Percentiles rank a stretch among this genome's conserved stretches.
Conservation (phyloP, 129 eudicot species). For the Artemisia tridentata region DNA sequence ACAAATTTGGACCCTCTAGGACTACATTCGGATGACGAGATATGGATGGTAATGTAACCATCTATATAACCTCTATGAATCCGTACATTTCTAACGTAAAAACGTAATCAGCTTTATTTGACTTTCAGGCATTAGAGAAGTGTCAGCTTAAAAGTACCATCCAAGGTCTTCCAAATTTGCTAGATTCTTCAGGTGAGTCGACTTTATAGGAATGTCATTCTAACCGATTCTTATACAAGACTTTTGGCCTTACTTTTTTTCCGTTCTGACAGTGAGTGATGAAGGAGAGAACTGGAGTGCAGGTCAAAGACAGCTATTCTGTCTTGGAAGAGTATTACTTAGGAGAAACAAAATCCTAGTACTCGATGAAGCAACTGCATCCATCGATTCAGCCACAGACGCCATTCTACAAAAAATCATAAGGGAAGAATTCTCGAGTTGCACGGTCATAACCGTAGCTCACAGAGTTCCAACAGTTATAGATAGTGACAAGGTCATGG, state of each 20-base stretch:
- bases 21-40: constrained; percentile 24
- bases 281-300: constrained; percentile 87
- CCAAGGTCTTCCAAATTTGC: constrained; percentile 59
- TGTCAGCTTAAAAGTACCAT: constrained; percentile 74
- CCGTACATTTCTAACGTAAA: background rate
- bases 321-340: constrained; percentile 55
- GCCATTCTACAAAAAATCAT: constrained; percentile 40
- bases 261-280: constrained; percentile 24
- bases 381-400: constrained; percentile 75
- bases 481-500: constrained; percentile 82
- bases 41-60: constrained; percentile 59
- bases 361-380: constrained; percentile 90
- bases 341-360: constrained; percentile 31
- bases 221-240: background rate
- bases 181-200: constrained; percentile 66
- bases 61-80: constrained; percentile 1
- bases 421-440: no score
- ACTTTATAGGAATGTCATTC: constrained; percentile 1
- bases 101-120: no score
- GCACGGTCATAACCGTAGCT: no score
- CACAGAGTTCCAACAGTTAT: constrained; percentile 18
- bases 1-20: no score
- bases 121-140: no score
- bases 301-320: constrained; percentile 79
- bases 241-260: background rate